Evolutionary conservation across 2,329 filamentous ascomycete species (phyloP).

Genomic region (Xylariaceae sp.): DNA sequence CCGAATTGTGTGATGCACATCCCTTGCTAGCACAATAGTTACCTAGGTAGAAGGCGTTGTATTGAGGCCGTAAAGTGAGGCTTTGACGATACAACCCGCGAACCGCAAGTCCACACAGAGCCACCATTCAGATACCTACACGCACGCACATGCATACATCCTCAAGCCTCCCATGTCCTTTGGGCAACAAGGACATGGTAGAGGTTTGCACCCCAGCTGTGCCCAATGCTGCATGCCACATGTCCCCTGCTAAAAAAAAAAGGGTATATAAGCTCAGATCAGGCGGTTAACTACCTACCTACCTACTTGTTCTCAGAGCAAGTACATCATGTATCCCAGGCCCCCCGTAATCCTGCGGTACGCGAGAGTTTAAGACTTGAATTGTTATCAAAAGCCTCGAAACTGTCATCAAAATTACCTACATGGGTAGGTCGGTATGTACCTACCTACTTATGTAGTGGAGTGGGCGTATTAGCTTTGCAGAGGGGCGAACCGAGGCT

Average conservation of each 20-base stretch:
- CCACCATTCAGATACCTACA: constrained; percentile 19
- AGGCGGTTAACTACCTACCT: not conserved
- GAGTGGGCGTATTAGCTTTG: too few species aligned
- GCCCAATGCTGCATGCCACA: constrained; percentile 20
- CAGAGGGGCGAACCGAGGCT: too few species aligned
- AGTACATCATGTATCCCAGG: not conserved
- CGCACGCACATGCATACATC: constrained; percentile 13
- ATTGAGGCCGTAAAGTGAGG: not conserved
- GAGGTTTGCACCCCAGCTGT: constrained; percentile 5
- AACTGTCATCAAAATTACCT: too few species aligned
- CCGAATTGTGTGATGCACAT: not conserved
- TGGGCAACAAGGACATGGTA: constrained; percentile 6
- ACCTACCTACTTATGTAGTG: too few species aligned
- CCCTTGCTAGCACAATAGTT: not conserved
- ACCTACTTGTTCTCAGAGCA: not conserved
- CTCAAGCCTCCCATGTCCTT: constrained; percentile 5
- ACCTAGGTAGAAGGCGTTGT: not conserved
- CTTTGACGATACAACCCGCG: constrained; percentile 1
- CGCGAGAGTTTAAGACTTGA: not conserved
- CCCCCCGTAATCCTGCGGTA: constrained; percentile 3
- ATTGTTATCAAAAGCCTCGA: too few species aligned
- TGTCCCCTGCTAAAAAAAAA: constrained; percentile 7
- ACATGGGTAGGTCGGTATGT: too few species aligned
- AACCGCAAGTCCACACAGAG: not conserved
- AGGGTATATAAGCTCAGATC: constrained; percentile 6